Evolutionary conservation across 805 yeast genomes (phyloP).

Genomic region (Clavispora vitiphila): DNA sequence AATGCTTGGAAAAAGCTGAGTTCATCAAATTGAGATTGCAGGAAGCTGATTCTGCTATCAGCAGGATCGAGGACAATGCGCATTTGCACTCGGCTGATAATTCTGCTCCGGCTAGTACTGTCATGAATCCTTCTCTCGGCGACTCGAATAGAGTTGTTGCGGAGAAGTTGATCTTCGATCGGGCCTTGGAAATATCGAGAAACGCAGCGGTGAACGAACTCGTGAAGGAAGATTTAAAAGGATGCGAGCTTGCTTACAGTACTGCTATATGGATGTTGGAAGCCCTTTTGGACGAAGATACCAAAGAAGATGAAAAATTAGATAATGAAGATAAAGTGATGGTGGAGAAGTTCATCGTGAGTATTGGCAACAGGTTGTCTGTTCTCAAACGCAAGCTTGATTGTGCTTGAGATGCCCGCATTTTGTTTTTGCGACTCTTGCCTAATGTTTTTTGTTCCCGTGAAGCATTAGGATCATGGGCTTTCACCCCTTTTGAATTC

Average conservation of each 20-base stretch:
- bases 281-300: conserved; percentile 60
- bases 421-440: not conserved
- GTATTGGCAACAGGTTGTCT: conserved; percentile 77
- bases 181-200: conserved; percentile 90
- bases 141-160: conserved; percentile 44
- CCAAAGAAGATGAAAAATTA: conserved; percentile 37
- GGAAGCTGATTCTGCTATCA: conserved; percentile 40
- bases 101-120: conserved; percentile 1
- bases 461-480: not conserved
- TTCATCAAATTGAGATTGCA: conserved; percentile 55
- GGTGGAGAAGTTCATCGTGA: conserved; percentile 74
- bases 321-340: conserved; percentile 70
- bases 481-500: not conserved
- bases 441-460: not conserved
- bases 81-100: not conserved
- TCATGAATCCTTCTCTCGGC: conserved; percentile 1
- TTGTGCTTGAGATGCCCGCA: conserved; percentile 3
- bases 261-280: conserved; percentile 96
- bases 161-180: conserved; percentile 82
- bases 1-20: conserved; percentile 84
- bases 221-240: conserved; percentile 62
- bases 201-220: conserved; percentile 88
- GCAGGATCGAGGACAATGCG: conserved; percentile 6
- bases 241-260: conserved; percentile 85
- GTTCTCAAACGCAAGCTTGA: conserved; percentile 58